Percentiles rank a stretch among this genome's conserved stretches.
phyloP scores from a whole-genome alignment of 225 moss, liverwort and hornwort species.

The Marchantia paleacea region DNA sequence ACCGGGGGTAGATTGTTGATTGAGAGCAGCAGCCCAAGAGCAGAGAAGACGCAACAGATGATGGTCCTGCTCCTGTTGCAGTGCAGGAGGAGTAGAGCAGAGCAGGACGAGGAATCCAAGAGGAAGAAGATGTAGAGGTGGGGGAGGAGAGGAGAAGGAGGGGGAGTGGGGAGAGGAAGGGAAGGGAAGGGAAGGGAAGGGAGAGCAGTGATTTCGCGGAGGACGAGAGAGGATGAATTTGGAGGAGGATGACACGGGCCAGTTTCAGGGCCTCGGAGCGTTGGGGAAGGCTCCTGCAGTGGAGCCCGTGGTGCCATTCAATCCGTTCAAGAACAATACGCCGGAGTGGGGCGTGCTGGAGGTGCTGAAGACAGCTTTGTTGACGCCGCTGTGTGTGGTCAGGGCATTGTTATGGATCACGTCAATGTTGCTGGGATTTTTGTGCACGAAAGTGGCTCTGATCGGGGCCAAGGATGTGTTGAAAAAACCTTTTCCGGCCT shows the following conservation, averaged over 20 bases:
- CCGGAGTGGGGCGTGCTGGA: conserved; percentile 48
- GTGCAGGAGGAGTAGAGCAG: background rate
- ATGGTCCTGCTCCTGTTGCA: background rate
- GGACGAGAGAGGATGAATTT: conserved; percentile 51
- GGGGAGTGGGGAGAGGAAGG: background rate
- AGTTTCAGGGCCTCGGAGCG: conserved; percentile 53
- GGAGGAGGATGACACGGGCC: conserved; percentile 39
- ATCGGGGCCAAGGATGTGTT: conserved; percentile 77
- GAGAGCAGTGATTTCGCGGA: background rate
- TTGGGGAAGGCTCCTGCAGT: conserved; percentile 68
- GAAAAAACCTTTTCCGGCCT: conserved; percentile 72
- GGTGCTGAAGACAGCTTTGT: conserved; percentile 56
- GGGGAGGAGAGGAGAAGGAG: background rate
- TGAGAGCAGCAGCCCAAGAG: background rate
- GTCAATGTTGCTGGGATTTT: conserved; percentile 59
- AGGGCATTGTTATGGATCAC: conserved; percentile 51
- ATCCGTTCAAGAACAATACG: conserved; percentile 74
- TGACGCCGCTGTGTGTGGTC: conserved; percentile 62
- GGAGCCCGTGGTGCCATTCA: conserved; percentile 62
- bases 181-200: background rate
- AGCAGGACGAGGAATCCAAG: background rate
- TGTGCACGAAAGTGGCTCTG: conserved; percentile 68
- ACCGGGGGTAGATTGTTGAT: no score
- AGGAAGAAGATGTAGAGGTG: background rate
- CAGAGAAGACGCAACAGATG: background rate